phyloP scores from a whole-genome alignment of 306 rosid genomes.

The Pueraria montana region DNA sequence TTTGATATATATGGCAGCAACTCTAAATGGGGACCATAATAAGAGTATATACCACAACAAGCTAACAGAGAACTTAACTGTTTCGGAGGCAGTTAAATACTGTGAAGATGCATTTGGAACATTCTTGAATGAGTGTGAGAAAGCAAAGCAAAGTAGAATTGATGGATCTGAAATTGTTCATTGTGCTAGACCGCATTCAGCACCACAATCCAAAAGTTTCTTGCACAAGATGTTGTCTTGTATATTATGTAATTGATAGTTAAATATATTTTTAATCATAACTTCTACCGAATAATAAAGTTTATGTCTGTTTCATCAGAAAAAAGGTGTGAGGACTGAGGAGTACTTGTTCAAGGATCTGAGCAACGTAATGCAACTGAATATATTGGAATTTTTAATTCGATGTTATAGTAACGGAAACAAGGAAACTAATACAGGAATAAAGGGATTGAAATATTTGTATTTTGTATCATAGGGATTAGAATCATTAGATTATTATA shows the following conservation, averaged over 20 bases:
- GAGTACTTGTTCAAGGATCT: neutral
- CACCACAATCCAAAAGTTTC: neutral
- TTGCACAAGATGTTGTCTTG: neutral
- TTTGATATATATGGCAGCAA: too few species aligned
- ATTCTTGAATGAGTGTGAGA: constrained; percentile 67
- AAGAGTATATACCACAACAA: too few species aligned
- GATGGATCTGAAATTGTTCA: constrained; percentile 64
- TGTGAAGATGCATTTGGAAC: constrained; percentile 53
- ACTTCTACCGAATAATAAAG: neutral
- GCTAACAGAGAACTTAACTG: constrained; percentile 35
- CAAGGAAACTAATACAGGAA: too few species aligned
- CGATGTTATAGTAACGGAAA: too few species aligned
- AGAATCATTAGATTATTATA: too few species aligned
- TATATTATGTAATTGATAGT: neutral
- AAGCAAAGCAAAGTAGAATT: constrained; percentile 61
- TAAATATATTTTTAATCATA: neutral
- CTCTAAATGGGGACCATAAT: too few species aligned
- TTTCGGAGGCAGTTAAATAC: constrained; percentile 60
- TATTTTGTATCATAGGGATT: too few species aligned
- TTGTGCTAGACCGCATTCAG: constrained; percentile 30
- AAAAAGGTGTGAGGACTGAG: neutral
- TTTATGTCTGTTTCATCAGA: neutral
- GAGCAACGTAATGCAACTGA: too few species aligned
- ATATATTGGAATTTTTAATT: too few species aligned
- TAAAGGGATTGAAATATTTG: too few species aligned